Base-by-base conservation (phyloP, 1,284 basidiomycete genomes). In the Paramarasmius palmivorus region DNA sequence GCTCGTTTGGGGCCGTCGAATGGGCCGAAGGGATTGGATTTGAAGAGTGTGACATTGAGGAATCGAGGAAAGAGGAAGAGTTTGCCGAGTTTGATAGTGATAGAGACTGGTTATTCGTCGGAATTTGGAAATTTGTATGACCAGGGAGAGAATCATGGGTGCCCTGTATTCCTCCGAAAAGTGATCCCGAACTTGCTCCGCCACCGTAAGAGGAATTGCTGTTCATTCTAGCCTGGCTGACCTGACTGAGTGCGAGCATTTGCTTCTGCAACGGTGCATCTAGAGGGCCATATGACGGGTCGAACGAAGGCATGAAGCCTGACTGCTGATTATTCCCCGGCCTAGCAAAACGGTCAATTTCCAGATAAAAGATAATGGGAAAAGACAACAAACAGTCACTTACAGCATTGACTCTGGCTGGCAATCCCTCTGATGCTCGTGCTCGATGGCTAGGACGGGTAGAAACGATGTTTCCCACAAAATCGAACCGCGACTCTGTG, bases 241-340 rank as follows among this genome's bases (percentile, higher is more conserved):
- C 84, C 52, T 79, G 84, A 62, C 74, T 83, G 61, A 91, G 80
- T 15, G 84, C 83, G 35, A 85, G 84, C 81, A 90, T 87, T 70
- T 91, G 89, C 67, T 89, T 90, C 57, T 84, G 80, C 42, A 79
- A 75, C 45, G 74, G 74, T 56, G 77, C 69, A 64, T 83, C 82
- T 55, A 83, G 72, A 59, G 51, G 70, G 61, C 71, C 63, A 56
- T 63, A 63, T 26, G 65, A 54, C 42, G 67, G 61, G 58, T 72
- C 66, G 56, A 68, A 68, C 35, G 68, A 54, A 55, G 61, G 59
- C 67, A 68, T 63, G 60, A 65, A 69, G 62, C 60, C 23, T 48
- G 42, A 23, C 25, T 46, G 44, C 44, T 41, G 40, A 20, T 19
- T 14, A 55, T 59, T 54, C 59, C 74, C 74, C 34, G 75, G 72